Conservation (phyloP, 2,329 filamentous ascomycete genomes). For the Colletotrichum simmondsii region DNA sequence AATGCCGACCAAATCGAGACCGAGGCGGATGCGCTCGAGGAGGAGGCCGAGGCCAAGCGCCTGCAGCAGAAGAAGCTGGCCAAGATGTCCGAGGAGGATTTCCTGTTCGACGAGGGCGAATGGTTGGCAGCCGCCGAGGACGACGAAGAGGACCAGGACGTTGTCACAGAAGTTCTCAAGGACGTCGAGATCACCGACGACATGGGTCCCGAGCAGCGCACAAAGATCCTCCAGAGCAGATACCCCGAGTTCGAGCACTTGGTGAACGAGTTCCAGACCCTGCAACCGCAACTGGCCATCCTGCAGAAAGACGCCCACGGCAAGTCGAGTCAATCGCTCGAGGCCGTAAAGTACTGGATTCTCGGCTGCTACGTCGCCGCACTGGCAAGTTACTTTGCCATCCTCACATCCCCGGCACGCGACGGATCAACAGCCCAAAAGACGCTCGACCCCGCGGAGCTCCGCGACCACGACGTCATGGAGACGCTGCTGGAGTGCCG, state of each 20-base stretch:
- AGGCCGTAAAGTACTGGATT: slow-evolving; percentile 80
- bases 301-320: slow-evolving; percentile 68
- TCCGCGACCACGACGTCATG: slow-evolving; percentile 94
- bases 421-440: slow-evolving; percentile 64
- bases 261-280: slow-evolving; percentile 79
- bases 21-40: slow-evolving; percentile 80
- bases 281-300: slow-evolving; percentile 73
- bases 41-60: slow-evolving; percentile 89
- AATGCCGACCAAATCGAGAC: slow-evolving; percentile 80
- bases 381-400: slow-evolving; percentile 92
- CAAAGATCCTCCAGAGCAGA: slow-evolving; percentile 79
- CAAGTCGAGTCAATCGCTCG: slow-evolving; percentile 63
- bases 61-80: slow-evolving; percentile 92
- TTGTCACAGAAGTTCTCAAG: slow-evolving; percentile 88
- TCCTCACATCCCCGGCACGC: slow-evolving; percentile 83
- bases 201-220: slow-evolving; percentile 79
- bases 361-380: slow-evolving; percentile 87
- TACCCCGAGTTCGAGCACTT: slow-evolving; percentile 95
- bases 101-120: slow-evolving; percentile 89
- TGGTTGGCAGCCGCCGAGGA: slow-evolving; percentile 73
- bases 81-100: slow-evolving; percentile 91
- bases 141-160: slow-evolving; percentile 62
- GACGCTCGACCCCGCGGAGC: slow-evolving; percentile 78
- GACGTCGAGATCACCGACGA: slow-evolving; percentile 84
- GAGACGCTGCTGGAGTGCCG: slow-evolving; percentile 82